Evolutionary conservation across 2,329 filamentous ascomycete genomes (phyloP), one percentile per base, ranked within the genome.

Genomic region (Alternaria tenuissima): DNA sequence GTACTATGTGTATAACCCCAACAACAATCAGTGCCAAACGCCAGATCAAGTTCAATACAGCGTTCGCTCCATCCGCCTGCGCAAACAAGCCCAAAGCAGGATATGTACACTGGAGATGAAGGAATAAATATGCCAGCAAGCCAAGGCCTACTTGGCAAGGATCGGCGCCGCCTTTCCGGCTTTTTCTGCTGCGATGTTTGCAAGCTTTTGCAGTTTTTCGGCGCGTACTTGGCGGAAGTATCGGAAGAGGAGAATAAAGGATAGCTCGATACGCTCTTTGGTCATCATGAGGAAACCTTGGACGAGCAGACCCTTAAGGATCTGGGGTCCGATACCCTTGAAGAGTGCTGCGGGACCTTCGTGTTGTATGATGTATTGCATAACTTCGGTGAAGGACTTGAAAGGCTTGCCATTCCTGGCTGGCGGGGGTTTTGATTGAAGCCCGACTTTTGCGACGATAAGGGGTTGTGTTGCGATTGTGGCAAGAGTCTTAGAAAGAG

Each of bases 271-370:
- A 68, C 93, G 87, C 81, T 99, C 95, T 82, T 99, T 99, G 48
- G 93, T 95, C 93, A 97, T 99, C 95, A 99, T 99, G 39, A 99
- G 84, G 57, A 99, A 88, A 51, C 95, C 95, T 76, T 99, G 95
- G 3, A 99, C 95, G 49, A 99, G 78, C 53, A 99, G 81, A 1
- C 95, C 95, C 81, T 99, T 99, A 60, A 93, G 80, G 52, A 99
- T 91, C 79, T 99, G 95, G 3, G 95, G 95, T 0, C 88, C 93
- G 68, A 99, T 97, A 42, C 95, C 95, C 82, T 99, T 99, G 84
- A 98, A 99, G 1, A 99, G 84, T n/a, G 91, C 91, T 12, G 90
- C 72, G 1, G 87, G 77, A 4, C 95, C 95, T 76, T 99, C 95
- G 63, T 97, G 89, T 73, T 96, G 84, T 56, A 97, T 81, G 69